Percentiles rank a stretch among this genome's conserved stretches.
Evolutionary conservation across 345 rosid genomes (phyloP).

Genomic region (Luvunga scandens): DNA sequence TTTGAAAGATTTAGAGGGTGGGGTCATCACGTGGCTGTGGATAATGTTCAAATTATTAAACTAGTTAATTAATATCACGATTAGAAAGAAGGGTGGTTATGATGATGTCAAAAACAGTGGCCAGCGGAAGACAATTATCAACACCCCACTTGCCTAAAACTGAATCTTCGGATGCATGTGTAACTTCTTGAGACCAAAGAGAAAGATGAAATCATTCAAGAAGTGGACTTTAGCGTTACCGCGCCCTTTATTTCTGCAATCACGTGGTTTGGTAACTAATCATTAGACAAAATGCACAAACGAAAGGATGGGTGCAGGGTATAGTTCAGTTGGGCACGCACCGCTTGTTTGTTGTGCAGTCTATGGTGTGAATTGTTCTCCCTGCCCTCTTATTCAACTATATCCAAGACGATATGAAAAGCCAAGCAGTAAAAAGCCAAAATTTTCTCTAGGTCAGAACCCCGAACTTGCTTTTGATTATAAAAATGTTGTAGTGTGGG

Average conservation of each 20-base stretch:
- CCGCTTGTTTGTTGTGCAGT: background rate
- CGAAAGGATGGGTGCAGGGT: slow-evolving; percentile 3
- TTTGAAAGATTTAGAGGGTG: background rate
- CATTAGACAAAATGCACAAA: slow-evolving; percentile 33
- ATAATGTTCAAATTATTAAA: slow-evolving; percentile 18
- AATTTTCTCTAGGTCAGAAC: slow-evolving; percentile 15
- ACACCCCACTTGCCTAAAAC: slow-evolving; percentile 14
- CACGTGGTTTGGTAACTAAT: slow-evolving; percentile 40
- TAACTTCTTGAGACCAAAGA: slow-evolving; percentile 16
- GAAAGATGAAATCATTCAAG: slow-evolving; percentile 17
- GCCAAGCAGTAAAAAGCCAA: slow-evolving; percentile 24
- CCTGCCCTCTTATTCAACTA: background rate
- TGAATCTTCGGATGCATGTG: slow-evolving; percentile 25
- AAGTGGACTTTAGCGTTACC: slow-evolving; percentile 11
- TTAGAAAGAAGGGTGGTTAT: background rate
- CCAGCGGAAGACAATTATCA: background rate
- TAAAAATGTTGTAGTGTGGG: slow-evolving; percentile 18
- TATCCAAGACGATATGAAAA: background rate
- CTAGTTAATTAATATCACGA: slow-evolving; percentile 10
- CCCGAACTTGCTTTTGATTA: slow-evolving; percentile 12
- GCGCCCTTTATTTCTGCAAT: slow-evolving; percentile 12
- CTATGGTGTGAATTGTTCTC: background rate
- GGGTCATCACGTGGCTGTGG: background rate
- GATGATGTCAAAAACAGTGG: slow-evolving; percentile 25
- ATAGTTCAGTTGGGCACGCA: slow-evolving; percentile 3